These are phyloP conservation scores for Cyclotella distinguenda DNA, from an alignment of 108 stramenopile genomes.

Conservation along the genomic window DNA sequence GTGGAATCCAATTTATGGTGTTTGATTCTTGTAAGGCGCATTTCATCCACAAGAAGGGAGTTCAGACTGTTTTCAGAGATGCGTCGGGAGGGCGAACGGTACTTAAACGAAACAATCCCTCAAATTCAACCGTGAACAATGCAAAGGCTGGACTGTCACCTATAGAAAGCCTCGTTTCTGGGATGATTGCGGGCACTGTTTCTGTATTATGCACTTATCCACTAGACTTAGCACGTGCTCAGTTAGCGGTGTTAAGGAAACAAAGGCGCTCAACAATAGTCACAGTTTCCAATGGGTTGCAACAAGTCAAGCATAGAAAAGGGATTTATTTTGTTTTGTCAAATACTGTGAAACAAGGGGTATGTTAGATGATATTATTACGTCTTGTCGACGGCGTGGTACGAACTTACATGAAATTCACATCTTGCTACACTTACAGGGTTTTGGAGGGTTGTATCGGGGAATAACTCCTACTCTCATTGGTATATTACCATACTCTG, in stretches of 20 bases:
- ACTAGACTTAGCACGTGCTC: conserved; percentile 92
- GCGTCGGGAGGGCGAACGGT: neutral
- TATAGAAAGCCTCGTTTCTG: conserved; percentile 76
- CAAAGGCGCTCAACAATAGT: conserved; percentile 29
- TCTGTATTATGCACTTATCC: conserved; percentile 92
- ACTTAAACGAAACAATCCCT: conserved; percentile 5
- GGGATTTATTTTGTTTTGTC: conserved; percentile 29
- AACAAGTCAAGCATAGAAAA: neutral
- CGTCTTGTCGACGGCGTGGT: neutral
- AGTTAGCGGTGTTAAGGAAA: conserved; percentile 85
- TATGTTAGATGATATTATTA: neutral
- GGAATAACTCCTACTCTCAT: conserved; percentile 91
- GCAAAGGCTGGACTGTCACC: conserved; percentile 71
- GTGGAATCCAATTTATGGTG: conserved; percentile 95
- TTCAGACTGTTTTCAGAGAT: neutral
- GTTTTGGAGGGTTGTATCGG: conserved; percentile 71
- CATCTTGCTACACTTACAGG: conserved; percentile 13
- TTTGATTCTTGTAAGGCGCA: conserved; percentile 86
- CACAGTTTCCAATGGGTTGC: too few relatives aligned
- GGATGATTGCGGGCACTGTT: conserved; percentile 88
- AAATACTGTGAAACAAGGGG: conserved; percentile 12
- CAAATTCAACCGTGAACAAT: neutral
- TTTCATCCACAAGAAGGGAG: conserved; percentile 45
- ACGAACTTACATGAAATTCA: neutral
- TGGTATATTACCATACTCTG: conserved; percentile 96